phyloP scores from a whole-genome alignment of 1,284 basidiomycete species.

The Ganoderma lingzhi region DNA sequence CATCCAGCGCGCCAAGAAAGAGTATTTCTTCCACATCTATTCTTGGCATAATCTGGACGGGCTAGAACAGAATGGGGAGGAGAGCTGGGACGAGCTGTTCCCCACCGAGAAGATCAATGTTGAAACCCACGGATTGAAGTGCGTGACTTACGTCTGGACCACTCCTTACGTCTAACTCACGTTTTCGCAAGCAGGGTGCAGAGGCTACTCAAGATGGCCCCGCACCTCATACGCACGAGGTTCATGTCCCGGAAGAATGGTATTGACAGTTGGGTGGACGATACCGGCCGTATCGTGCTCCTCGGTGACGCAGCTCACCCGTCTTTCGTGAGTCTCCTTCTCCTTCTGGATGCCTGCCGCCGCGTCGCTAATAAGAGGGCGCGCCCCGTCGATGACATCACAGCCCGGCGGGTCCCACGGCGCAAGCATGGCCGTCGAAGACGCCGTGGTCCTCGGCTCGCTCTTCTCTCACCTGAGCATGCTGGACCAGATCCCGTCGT shows the following conservation, averaged over 20 bases:
- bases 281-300: conserved; percentile 50
- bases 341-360: background rate
- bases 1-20: conserved; percentile 31
- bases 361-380: background rate
- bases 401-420: conserved; percentile 48
- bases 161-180: background rate
- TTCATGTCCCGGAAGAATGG: conserved; percentile 44
- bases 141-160: background rate
- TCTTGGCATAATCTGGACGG: conserved; percentile 31
- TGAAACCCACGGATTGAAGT: conserved; percentile 28
- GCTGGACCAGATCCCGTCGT: conserved; percentile 48
- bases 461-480: conserved; percentile 54
- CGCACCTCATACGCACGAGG: conserved; percentile 41
- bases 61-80: conserved; percentile 28
- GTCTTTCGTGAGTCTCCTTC: conserved; percentile 46
- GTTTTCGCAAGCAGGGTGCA: conserved; percentile 46
- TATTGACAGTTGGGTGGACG: conserved; percentile 65
- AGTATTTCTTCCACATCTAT: conserved; percentile 36
- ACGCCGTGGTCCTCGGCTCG: conserved; percentile 54
- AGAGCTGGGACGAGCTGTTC: conserved; percentile 35
- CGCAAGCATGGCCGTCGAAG: conserved; percentile 51
- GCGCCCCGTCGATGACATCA: conserved; percentile 1
- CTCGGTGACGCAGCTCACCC: conserved; percentile 60
- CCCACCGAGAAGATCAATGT: conserved; percentile 28
- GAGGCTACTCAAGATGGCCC: conserved; percentile 51